phyloP scores from a whole-genome alignment of 495 filamentous ascomycete genomes.

The Neurospora sp. region DNA sequence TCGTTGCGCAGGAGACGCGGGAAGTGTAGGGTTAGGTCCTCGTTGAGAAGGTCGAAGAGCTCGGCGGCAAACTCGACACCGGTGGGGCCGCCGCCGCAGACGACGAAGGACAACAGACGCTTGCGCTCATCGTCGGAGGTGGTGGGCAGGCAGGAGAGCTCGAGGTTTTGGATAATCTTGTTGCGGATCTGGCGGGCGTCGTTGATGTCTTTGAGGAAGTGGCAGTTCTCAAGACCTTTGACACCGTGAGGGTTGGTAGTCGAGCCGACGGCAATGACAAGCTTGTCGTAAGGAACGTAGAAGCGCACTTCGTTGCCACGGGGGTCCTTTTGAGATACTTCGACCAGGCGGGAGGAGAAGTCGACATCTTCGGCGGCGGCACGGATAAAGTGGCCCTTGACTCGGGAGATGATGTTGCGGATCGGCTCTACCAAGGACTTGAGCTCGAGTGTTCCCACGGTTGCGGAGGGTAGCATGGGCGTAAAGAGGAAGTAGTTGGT shows the following conservation, averaged over 20 bases:
- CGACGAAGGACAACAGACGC: conserved; percentile 83
- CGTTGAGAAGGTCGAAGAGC: conserved; percentile 90
- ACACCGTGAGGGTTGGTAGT: conserved; percentile 93
- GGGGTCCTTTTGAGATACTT: conserved; percentile 65
- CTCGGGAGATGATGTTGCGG: conserved; percentile 63
- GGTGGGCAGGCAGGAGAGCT: conserved; percentile 85
- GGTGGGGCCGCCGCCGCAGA: conserved; percentile 92
- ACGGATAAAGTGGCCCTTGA: conserved; percentile 83
- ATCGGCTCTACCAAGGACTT: conserved; percentile 89
- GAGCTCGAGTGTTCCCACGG: conserved; percentile 88
- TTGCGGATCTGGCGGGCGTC: conserved; percentile 88
- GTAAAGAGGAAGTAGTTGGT: conserved; percentile 97
- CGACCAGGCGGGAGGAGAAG: conserved; percentile 82
- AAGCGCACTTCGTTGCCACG: conserved; percentile 64
- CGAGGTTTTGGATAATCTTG: conserved; percentile 82
- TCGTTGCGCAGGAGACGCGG: conserved; percentile 88
- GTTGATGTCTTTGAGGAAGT: conserved; percentile 88
- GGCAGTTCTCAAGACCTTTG: conserved; percentile 85
- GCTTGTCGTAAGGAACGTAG: conserved; percentile 96
- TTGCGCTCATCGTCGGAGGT: conserved; percentile 82
- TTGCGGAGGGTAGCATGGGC: conserved; percentile 93
- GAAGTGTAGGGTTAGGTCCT: conserved; percentile 77
- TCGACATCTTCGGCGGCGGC: conserved; percentile 80
- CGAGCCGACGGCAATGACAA: conserved; percentile 91
- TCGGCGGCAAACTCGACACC: conserved; percentile 98